These are phyloP conservation scores for Epichloe uncinata DNA, from an alignment of 2,329 filamentous ascomycete species.

Conservation along the genomic window DNA sequence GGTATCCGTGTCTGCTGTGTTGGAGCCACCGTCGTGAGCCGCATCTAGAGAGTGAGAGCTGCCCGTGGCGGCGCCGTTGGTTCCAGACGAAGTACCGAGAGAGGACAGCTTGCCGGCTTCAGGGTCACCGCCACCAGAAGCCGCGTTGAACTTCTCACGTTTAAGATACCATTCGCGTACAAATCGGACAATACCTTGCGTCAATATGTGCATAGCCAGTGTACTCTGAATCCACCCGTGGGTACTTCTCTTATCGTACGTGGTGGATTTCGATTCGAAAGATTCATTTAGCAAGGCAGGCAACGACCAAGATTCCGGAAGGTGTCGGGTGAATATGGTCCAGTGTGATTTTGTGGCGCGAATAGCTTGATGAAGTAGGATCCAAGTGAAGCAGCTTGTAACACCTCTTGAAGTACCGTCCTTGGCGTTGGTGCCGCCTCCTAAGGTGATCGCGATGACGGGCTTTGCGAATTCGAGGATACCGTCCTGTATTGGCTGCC, in stretches of 20 bases:
- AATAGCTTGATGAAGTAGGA: conserved; percentile 41
- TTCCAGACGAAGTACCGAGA: conserved; percentile 10
- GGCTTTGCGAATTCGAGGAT: conserved; percentile 84
- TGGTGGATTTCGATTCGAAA: conserved; percentile 25
- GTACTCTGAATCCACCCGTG: conserved; percentile 56
- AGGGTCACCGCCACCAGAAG: conserved; percentile 40
- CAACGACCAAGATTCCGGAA: conserved; percentile 34
- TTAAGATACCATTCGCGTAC: conserved; percentile 56
- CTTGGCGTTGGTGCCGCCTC: conserved; percentile 60
- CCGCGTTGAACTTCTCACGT: conserved; percentile 41
- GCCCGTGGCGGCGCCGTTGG: conserved; percentile 9
- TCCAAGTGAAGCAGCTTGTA: conserved; percentile 56
- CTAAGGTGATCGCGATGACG: conserved; percentile 81
- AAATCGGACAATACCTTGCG: conserved; percentile 58
- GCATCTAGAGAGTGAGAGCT: not conserved
- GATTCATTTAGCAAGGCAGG: conserved; percentile 32
- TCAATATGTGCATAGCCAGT: conserved; percentile 61
- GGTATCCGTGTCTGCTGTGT: conserved; percentile 38
- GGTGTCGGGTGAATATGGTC: conserved; percentile 30
- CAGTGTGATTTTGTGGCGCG: conserved; percentile 36
- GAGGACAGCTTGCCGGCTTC: conserved; percentile 44
- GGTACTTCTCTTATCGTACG: conserved; percentile 44
- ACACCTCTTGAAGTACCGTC: conserved; percentile 60
- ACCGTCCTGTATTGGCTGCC: conserved; percentile 76
- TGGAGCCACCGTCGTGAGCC: conserved; percentile 27